A percentile compares a stretch with the other conserved stretches of the same genome.
Evolutionary conservation across 495 filamentous ascomycete genomes (phyloP).

Genomic region (Halenospora varia): DNA sequence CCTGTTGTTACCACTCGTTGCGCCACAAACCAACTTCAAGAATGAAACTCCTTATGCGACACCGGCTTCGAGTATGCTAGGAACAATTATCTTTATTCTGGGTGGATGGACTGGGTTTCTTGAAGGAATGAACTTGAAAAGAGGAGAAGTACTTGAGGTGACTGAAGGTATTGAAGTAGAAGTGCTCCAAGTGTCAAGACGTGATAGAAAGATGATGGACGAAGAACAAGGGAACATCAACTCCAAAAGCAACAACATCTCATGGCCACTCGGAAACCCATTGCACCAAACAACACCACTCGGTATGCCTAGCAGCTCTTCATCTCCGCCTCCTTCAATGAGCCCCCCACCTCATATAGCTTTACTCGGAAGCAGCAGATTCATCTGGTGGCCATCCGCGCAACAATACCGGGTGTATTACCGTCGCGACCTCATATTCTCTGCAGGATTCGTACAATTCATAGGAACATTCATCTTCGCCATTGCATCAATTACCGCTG

Average conservation of each 20-base stretch:
- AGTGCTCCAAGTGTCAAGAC: background rate
- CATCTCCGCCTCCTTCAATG: no score
- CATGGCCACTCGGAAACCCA: no score
- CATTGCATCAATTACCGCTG: conserved; percentile 8
- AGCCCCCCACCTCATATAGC: background rate
- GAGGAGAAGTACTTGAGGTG: conserved; percentile 3
- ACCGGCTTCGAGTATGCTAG: conserved; percentile 6
- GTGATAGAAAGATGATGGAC: background rate
- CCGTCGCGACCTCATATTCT: background rate
- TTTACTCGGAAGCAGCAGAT: background rate
- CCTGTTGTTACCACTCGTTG: conserved; percentile 7
- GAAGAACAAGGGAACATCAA: background rate
- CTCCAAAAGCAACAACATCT: background rate
- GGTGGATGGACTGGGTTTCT: conserved; percentile 10
- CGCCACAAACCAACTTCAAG: conserved; percentile 1
- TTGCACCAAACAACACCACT: no score
- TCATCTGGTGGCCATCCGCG: conserved; percentile 6
- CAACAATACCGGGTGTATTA: conserved; percentile 3
- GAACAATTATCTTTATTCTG: conserved; percentile 1
- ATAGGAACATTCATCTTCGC: conserved; percentile 9
- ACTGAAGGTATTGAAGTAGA: background rate
- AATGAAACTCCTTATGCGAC: conserved; percentile 7
- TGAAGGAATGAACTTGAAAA: conserved; percentile 10
- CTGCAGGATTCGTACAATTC: background rate
- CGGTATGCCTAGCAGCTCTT: no score